Evolutionary conservation across 345 rosid species (phyloP).

Genomic region (Toxicodendron radicans): DNA sequence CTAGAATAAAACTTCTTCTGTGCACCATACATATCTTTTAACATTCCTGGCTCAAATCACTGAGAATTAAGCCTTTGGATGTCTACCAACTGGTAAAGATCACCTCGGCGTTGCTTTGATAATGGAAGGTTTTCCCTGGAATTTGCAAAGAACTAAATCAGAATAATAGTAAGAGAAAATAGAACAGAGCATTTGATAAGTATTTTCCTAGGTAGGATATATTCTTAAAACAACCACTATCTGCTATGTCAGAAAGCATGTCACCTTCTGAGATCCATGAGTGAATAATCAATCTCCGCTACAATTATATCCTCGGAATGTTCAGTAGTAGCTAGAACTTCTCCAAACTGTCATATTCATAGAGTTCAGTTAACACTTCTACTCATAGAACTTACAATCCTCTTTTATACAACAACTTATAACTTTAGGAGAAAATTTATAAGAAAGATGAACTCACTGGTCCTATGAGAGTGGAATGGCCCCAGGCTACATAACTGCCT

Average conservation of each 20-base stretch:
- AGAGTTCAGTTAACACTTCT: background rate
- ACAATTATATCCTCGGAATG: constrained; percentile 74
- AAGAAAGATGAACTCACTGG: constrained; percentile 51
- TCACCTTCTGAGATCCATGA: constrained; percentile 74
- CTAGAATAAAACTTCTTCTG: background rate
- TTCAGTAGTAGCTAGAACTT: constrained; percentile 82
- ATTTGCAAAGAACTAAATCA: constrained; percentile 8
- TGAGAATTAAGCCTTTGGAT: constrained; percentile 37
- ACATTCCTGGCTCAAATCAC: background rate
- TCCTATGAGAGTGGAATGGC: constrained; percentile 93
- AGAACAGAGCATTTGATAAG: background rate
- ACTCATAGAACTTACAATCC: background rate
- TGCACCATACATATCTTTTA: background rate
- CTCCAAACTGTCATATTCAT: constrained; percentile 73
- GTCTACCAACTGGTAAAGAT: constrained; percentile 59
- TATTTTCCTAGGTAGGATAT: background rate
- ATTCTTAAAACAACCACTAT: background rate
- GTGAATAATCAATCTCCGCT: constrained; percentile 84
- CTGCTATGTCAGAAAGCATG: background rate
- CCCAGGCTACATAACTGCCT: constrained; percentile 91
- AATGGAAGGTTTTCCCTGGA: constrained; percentile 73
- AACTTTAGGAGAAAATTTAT: background rate
- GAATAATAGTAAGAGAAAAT: background rate
- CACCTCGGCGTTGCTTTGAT: constrained; percentile 49
- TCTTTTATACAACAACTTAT: background rate